Percentiles rank a stretch among this genome's conserved stretches.
Conservation (phyloP, 192 early-diverging fungal genomes). For the Phlyctochytrium planicorne region DNA sequence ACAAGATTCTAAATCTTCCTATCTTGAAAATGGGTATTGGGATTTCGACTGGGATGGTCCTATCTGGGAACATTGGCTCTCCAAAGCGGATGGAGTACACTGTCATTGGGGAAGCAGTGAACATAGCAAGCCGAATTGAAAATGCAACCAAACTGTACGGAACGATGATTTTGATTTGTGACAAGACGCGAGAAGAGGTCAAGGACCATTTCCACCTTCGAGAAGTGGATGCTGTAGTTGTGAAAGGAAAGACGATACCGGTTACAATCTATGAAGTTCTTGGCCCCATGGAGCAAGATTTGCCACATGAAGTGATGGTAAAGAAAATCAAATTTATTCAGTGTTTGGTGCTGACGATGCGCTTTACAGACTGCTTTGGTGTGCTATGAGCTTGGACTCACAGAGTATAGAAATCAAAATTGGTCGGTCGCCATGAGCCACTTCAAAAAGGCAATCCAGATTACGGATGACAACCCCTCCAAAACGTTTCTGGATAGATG, state of each 20-base stretch:
- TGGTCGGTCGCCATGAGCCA: slow-evolving; percentile 44
- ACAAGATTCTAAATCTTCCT: slow-evolving; percentile 20
- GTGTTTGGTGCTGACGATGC: neutral
- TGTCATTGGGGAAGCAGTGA: slow-evolving; percentile 32
- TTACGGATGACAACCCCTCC: slow-evolving; percentile 43
- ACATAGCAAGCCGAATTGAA: slow-evolving; percentile 16
- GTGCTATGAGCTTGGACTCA: slow-evolving; percentile 54
- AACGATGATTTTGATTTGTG: slow-evolving; percentile 33
- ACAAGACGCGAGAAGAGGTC: slow-evolving; percentile 37
- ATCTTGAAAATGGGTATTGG: slow-evolving; percentile 34
- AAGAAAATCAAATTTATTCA: slow-evolving; percentile 3
- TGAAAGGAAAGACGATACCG: slow-evolving; percentile 5
- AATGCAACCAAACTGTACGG: slow-evolving; percentile 34
- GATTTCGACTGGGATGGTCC: slow-evolving; percentile 31
- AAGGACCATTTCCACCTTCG: slow-evolving; percentile 44
- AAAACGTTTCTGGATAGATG: slow-evolving; percentile 40
- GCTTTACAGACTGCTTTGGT: slow-evolving; percentile 32
- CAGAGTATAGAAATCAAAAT: slow-evolving; percentile 45
- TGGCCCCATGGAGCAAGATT: slow-evolving; percentile 9
- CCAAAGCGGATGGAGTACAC: slow-evolving; percentile 21
- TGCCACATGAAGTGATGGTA: slow-evolving; percentile 38
- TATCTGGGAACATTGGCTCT: slow-evolving; percentile 32
- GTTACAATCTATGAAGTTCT: slow-evolving; percentile 48
- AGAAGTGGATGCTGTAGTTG: slow-evolving; percentile 40
- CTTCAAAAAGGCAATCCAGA: slow-evolving; percentile 49